phyloP scores from a whole-genome alignment of 164 flowering plant genomes.

The Vitis amurensis region DNA sequence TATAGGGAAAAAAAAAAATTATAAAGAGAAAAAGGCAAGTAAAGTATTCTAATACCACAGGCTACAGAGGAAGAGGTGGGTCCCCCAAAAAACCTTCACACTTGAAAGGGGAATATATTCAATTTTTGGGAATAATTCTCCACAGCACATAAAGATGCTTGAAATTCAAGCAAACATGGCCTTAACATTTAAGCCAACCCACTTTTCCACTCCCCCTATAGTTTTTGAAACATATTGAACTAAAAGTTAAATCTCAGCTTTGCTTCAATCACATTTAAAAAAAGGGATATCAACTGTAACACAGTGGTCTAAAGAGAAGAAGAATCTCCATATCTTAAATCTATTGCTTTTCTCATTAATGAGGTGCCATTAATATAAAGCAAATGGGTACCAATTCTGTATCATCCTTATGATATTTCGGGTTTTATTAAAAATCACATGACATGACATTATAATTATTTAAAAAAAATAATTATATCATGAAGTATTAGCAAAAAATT shows the following conservation, averaged over 20 bases:
- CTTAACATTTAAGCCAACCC: conserved; percentile 27
- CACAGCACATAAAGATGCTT: conserved; percentile 52
- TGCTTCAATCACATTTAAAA: conserved; percentile 14
- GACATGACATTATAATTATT: not conserved
- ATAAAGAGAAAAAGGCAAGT: conserved; percentile 14
- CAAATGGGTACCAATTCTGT: not conserved
- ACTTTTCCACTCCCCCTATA: conserved; percentile 7
- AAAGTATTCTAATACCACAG: conserved; percentile 15
- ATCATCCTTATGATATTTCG: not conserved
- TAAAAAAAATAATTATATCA: too few species aligned
- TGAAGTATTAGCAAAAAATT: too few species aligned
- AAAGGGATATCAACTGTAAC: conserved; percentile 12
- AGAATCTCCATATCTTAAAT: conserved; percentile 27
- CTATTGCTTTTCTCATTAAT: conserved; percentile 3
- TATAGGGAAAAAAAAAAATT: not conserved
- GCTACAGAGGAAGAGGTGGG: conserved; percentile 16
- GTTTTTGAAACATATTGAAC: conserved; percentile 13
- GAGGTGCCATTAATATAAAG: conserved; percentile 7
- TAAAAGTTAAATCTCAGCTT: conserved; percentile 36
- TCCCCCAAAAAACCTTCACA: conserved; percentile 29
- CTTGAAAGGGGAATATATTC: conserved; percentile 50
- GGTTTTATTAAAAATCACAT: not conserved
- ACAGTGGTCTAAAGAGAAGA: conserved; percentile 19
- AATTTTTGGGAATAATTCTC: conserved; percentile 41
- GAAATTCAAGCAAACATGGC: conserved; percentile 57